These are phyloP conservation scores for Salix purpurea DNA, from an alignment of 345 rosid species.

Conservation along the genomic window DNA sequence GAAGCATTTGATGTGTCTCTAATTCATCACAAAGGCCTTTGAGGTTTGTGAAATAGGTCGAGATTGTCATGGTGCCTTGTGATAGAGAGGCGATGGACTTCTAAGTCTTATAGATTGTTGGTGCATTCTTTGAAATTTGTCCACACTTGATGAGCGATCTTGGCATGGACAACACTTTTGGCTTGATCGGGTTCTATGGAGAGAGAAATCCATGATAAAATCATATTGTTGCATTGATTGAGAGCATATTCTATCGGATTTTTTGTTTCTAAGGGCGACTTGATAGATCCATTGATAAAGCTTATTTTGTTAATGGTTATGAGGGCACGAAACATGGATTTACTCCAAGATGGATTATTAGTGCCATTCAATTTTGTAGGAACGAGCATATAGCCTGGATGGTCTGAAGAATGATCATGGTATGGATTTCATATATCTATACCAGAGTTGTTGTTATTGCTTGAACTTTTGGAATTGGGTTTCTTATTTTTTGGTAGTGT, in stretches of 20 bases:
- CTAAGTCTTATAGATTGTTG: constrained; percentile 1
- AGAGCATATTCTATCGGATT: not conserved
- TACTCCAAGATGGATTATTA: not conserved
- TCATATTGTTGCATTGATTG: constrained; percentile 6
- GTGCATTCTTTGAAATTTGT: constrained; percentile 17
- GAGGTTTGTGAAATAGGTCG: not conserved
- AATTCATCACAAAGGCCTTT: not conserved
- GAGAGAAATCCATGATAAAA: constrained; percentile 7
- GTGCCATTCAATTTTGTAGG: constrained; percentile 6
- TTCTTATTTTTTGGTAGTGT: no score
- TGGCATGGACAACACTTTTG: constrained; percentile 11
- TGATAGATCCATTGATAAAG: not conserved
- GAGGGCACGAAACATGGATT: not conserved
- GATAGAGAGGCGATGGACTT: not conserved
- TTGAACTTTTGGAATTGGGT: no score
- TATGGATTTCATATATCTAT: no score
- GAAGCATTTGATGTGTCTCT: not conserved
- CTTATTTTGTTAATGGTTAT: not conserved
- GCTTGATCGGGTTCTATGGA: constrained; percentile 1
- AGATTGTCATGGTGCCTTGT: constrained; percentile 11
- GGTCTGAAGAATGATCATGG: not conserved
- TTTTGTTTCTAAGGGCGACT: not conserved
- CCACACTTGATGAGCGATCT: constrained; percentile 7
- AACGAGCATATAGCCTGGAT: not conserved
- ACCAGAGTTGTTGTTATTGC: no score